These are phyloP conservation scores for Botrytis deweyae DNA, from an alignment of 2,329 filamentous ascomycete genomes.

Conservation along the genomic window DNA sequence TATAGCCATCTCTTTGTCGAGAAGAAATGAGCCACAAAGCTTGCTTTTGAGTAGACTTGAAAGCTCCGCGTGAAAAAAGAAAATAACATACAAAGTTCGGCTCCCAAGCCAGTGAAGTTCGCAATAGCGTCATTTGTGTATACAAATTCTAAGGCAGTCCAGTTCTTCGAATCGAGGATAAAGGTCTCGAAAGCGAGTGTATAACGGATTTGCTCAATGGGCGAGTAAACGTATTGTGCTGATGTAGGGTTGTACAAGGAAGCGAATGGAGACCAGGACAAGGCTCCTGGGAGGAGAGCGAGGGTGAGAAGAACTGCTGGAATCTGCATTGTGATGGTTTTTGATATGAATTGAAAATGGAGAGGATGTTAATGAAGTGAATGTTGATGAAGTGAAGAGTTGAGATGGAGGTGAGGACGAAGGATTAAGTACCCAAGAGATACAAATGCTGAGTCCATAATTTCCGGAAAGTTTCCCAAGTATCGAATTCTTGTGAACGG, in stretches of 20 bases:
- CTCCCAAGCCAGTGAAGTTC: slow-evolving; percentile 14
- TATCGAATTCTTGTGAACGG: not conserved
- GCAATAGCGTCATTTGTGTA: slow-evolving; percentile 13
- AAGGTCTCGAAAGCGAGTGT: slow-evolving; percentile 14
- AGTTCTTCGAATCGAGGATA: slow-evolving; percentile 14
- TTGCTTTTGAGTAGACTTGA: no score
- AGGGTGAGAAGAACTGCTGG: not conserved
- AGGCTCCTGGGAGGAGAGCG: slow-evolving; percentile 1
- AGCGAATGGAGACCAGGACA: not conserved
- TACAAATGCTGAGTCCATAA: not conserved
- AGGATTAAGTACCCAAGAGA: not conserved
- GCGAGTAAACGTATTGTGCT: slow-evolving; percentile 1
- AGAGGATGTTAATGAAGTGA: not conserved
- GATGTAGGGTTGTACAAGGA: not conserved
- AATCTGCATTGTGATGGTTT: not conserved
- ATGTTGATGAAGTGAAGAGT: not conserved
- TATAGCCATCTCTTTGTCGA: not conserved
- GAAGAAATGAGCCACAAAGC: not conserved
- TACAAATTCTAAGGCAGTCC: not conserved
- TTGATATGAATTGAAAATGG: not conserved
- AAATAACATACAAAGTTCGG: slow-evolving; percentile 14
- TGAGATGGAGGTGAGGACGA: not conserved
- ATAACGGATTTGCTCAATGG: slow-evolving; percentile 20
- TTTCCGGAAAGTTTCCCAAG: not conserved
- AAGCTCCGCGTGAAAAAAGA: not conserved